Base-by-base conservation (phyloP, 2,329 filamentous ascomycete species). In the Colletotrichum limetticola region DNA sequence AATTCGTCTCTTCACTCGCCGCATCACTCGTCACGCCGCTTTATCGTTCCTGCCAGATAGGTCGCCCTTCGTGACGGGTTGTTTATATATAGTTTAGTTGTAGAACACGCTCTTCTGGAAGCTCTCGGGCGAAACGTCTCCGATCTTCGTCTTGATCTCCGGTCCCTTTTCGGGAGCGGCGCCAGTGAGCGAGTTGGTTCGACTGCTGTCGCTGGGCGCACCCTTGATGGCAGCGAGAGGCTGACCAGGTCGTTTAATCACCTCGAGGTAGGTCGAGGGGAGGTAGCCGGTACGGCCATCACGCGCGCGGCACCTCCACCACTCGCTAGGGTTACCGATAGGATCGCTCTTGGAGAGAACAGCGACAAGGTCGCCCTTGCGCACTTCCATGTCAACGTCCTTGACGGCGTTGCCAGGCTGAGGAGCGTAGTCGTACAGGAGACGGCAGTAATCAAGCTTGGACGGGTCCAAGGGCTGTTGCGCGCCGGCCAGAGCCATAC, bases 401-500 rank as follows among this genome's bases (percentile, higher is more conserved):
- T 92, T 85, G 24, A 87, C 87, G 16, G 84, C 83, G 70, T 83
- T 84, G 82, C 89, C 90, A 3, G 90, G 85, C 79, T 96, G 93
- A 3, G 97, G 96, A 0, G 93, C 92, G 85, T 98, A 99, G 85
- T 99, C 97, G 85, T 97, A 98, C 22, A 98, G 85, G 2, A 97
- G 93, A 71, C 95, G 94, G 86, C 96, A 99, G 86, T 98, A 99
- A 81, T 98, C 96, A 76, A 99, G 91, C 84, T 98, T 97, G 75
- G 91, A 91, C 0, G 95, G 95, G 80, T 98, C 97, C 71, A 98
- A 85, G 3, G 91, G 86, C 67, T 89, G 84, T 42, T 89, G 84
- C 74, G 88, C 80, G 62, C 66, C 67, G 22, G 85, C 70, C 19
- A 77, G 58, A 6, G 76, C 86, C 76, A 91, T 84, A 56, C 90